Evolutionary conservation across 2,329 filamentous ascomycete species (phyloP), one percentile per base, ranked within the genome.

Genomic region (Beauveria medogensis): DNA sequence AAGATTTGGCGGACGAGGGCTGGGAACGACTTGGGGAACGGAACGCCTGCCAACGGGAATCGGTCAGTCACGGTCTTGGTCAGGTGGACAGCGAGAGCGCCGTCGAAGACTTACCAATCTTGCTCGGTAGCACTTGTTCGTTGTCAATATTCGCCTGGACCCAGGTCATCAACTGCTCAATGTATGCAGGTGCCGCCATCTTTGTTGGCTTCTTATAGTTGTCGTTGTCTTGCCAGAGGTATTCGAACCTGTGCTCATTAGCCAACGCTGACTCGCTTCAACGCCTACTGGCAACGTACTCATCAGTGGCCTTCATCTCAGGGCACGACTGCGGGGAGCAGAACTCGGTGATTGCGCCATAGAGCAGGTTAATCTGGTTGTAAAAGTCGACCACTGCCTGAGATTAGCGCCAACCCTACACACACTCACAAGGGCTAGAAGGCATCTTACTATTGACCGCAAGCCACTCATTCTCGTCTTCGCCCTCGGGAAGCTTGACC

Each of bases 281-380:
- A 44, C 7, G n/a, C 12, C 2, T 9, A 8, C 5, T 26, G 10
- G n/a, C 5, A 22, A 66, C 85, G 65, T 82, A 94, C 89, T 99
- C 94, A 77, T 99, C 95, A 10, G 94, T 99, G n/a, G 94, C 94
- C 77, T 99, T 99, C 94, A 99, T 99, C 78, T 97, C 94, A 0
- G 94, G 94, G 74, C 94, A 99, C 65, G 92, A 92, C 73, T 94
- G 89, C 37, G 94, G 93, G 28, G 94, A 97, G 81, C 94, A 99
- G 77, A 99, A 99, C 73, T 99, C 94, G 63, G 94, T 99, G 72
- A 99, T 99, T 66, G 94, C 94, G 63, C 95, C 95, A 74, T 99
- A 99, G 63, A 99, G 87, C 41, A 99, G 84, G 77, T 99, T 99
- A 80, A 99, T 96, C 77, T 99, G 94, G 80, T 99, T 99, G 85